Percentiles rank a stretch among this genome's conserved stretches.
phyloP scores from a whole-genome alignment of 768 basidiomycete species.

The Omphalotus guepiniiformis region DNA sequence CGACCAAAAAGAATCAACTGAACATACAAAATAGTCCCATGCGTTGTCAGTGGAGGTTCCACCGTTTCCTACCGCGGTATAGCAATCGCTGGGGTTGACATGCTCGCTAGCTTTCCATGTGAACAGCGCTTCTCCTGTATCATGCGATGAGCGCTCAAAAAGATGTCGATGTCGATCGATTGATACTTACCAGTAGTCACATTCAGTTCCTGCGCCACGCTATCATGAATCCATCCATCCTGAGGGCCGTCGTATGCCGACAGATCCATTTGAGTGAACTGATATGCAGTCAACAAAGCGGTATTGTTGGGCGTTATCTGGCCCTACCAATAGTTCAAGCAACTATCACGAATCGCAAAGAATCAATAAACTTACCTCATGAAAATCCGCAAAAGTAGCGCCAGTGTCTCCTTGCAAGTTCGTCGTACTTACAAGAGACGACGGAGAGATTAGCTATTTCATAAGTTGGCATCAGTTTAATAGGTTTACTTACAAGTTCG shows the following conservation, averaged over 20 bases:
- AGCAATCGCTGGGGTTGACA: conserved; percentile 2
- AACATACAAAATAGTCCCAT: conserved; percentile 7
- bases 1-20: background rate
- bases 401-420: background rate
- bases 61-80: background rate
- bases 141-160: too few relatives aligned
- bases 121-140: background rate
- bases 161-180: too few relatives aligned
- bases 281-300: conserved; percentile 4
- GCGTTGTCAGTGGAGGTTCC: background rate
- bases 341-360: background rate
- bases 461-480: too few relatives aligned
- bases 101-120: conserved; percentile 3
- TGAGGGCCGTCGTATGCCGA: conserved; percentile 1
- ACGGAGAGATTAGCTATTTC: conserved; percentile 1
- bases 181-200: background rate
- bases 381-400: conserved; percentile 4
- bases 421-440: background rate
- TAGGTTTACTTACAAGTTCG: background rate
- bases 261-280: background rate
- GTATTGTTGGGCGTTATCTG: conserved; percentile 2
- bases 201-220: conserved; percentile 3
- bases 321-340: background rate
- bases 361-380: conserved; percentile 6
- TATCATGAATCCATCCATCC: background rate